Evolutionary conservation across 805 yeast species (phyloP).

Genomic region (Torulaspora delbrueckii): DNA sequence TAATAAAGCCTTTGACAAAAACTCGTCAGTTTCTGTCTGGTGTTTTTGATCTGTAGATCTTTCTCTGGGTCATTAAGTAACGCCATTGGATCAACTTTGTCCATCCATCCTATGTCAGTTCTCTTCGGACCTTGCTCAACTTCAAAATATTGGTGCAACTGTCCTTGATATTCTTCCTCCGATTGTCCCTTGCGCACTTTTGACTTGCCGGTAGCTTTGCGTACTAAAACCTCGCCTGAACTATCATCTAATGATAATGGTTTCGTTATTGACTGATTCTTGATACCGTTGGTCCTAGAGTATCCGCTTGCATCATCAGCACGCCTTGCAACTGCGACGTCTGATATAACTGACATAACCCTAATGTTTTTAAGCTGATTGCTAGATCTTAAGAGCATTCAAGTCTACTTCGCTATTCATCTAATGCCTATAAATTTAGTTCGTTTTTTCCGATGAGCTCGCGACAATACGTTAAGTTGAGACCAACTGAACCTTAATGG

Average conservation of each 20-base stretch:
- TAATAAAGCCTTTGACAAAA: conserved; percentile 63
- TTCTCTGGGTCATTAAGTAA: conserved; percentile 2
- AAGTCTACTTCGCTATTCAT: neutral
- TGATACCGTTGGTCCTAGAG: conserved; percentile 6
- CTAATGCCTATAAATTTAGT: neutral
- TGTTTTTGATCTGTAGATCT: conserved; percentile 42
- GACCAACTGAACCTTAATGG: conserved; percentile 5
- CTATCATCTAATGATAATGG: conserved; percentile 25
- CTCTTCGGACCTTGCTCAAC: conserved; percentile 52
- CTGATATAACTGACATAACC: neutral
- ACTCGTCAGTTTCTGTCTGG: conserved; percentile 50
- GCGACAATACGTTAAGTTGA: neutral
- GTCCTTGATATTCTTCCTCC: conserved; percentile 54
- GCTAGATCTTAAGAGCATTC: neutral
- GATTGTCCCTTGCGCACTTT: conserved; percentile 65
- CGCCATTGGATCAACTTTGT: conserved; percentile 5
- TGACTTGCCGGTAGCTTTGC: conserved; percentile 43
- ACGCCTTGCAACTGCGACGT: neutral
- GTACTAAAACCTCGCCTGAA: conserved; percentile 42
- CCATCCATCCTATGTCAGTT: conserved; percentile 39
- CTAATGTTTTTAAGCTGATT: neutral
- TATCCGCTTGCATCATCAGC: conserved; percentile 3
- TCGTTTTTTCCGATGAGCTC: neutral
- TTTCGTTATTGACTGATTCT: conserved; percentile 18
- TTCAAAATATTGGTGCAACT: conserved; percentile 45